phyloP scores from a whole-genome alignment of 2,329 filamentous ascomycete genomes.

The Apiospora phragmitis region DNA sequence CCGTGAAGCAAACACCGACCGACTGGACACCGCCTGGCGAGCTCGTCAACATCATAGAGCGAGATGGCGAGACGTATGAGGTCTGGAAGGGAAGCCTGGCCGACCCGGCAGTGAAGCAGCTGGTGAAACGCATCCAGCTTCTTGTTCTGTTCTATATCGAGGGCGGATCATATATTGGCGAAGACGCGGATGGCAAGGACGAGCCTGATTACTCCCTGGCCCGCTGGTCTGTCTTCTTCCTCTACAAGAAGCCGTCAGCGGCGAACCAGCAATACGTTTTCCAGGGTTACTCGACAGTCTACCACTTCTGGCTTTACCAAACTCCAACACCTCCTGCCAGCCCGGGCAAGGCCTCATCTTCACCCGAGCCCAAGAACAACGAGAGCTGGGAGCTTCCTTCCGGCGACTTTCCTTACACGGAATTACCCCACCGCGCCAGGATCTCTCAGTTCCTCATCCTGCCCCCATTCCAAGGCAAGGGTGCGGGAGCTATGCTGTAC shows the following conservation, averaged over 20 bases:
- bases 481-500: conserved; percentile 81
- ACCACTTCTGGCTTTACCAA: conserved; percentile 75
- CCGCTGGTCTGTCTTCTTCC: conserved; percentile 89
- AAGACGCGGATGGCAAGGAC: conserved; percentile 49
- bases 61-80: conserved; percentile 67
- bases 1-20: conserved; percentile 46
- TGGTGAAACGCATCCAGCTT: conserved; percentile 81
- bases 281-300: conserved; percentile 86
- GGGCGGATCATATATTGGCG: conserved; percentile 74
- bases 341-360: conserved; percentile 28
- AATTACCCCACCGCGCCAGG: conserved; percentile 74
- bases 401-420: conserved; percentile 47
- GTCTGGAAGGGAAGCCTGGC: conserved; percentile 79
- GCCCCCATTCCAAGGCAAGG: conserved; percentile 80
- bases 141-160: conserved; percentile 88
- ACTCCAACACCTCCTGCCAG: conserved; percentile 45
- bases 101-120: conserved; percentile 66
- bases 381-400: conserved; percentile 46
- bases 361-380: conserved; percentile 18
- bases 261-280: conserved; percentile 70
- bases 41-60: conserved; percentile 64
- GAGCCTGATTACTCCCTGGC: conserved; percentile 72
- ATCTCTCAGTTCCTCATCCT: conserved; percentile 94
- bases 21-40: conserved; percentile 74
- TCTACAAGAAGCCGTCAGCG: conserved; percentile 66